A percentile compares a stretch with the other conserved stretches of the same genome.
Conservation (phyloP, 345 rosid genomes). For the Firmiana major region DNA sequence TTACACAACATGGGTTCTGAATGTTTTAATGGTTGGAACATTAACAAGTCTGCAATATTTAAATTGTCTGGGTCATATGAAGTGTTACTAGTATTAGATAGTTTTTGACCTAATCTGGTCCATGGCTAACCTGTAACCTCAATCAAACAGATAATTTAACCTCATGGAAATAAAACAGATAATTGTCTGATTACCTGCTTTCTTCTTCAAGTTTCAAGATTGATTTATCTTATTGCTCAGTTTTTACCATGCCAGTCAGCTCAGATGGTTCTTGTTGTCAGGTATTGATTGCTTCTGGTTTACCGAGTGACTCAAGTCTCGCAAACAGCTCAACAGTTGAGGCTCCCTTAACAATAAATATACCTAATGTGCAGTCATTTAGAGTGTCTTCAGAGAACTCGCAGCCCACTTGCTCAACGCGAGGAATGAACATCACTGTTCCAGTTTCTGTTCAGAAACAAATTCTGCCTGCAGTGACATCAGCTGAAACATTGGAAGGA, state of each 20-base stretch:
- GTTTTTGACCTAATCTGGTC: background rate
- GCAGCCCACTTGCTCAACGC: constrained; percentile 39
- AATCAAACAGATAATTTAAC: background rate
- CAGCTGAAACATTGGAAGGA: constrained; percentile 41
- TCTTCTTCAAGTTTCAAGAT: background rate
- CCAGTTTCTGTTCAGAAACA: constrained; percentile 79
- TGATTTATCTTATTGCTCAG: background rate
- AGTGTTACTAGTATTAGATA: background rate
- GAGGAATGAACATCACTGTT: constrained; percentile 66
- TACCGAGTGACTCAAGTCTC: constrained; percentile 50
- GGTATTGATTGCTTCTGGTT: constrained; percentile 85
- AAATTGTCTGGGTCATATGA: background rate
- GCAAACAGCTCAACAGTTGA: constrained; percentile 56
- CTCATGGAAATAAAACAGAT: background rate
- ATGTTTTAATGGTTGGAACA: background rate
- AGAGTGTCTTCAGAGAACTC: constrained; percentile 46
- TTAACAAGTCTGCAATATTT: background rate
- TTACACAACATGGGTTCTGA: background rate
- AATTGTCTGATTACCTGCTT: background rate
- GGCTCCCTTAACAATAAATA: constrained; percentile 85
- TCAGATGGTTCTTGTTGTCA: constrained; percentile 29
- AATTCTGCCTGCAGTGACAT: constrained; percentile 33
- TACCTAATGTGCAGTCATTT: constrained; percentile 54
- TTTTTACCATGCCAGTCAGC: background rate
- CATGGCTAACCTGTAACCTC: background rate